These are phyloP conservation scores for Gyromitra esculenta DNA, from an alignment of 2,329 filamentous ascomycete genomes.

Conservation along the genomic window DNA sequence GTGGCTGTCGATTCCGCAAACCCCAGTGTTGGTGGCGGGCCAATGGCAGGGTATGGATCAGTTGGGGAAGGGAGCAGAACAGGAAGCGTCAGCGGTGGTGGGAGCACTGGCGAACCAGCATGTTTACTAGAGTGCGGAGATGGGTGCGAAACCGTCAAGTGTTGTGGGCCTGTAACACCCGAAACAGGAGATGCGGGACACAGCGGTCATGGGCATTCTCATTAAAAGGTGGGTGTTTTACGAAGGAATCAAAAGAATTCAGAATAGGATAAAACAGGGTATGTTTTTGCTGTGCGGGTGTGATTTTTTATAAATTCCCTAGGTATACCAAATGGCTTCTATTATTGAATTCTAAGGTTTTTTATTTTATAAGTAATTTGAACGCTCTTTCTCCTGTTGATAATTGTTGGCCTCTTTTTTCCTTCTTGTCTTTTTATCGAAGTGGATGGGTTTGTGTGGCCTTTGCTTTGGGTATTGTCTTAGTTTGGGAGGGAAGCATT, in stretches of 20 bases:
- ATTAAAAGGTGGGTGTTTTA: constrained; percentile 58
- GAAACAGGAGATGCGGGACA: constrained; percentile 5
- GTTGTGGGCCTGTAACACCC: constrained; percentile 59
- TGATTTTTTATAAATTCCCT: not conserved
- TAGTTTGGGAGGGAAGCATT: not conserved
- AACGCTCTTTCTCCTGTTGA: constrained; percentile 54
- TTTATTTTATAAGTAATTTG: not conserved
- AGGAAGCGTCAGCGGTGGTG: constrained; percentile 59
- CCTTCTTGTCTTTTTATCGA: constrained; percentile 57
- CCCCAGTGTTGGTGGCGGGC: constrained; percentile 57
- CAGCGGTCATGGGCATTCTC: constrained; percentile 41
- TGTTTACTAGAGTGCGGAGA: constrained; percentile 63
- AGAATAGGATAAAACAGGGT: constrained; percentile 63
- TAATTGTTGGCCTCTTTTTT: constrained; percentile 45
- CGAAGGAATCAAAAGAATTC: constrained; percentile 78
- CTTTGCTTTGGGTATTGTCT: not conserved
- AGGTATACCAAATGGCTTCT: constrained; percentile 8
- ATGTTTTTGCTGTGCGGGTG: not conserved
- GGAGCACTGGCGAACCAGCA: constrained; percentile 58
- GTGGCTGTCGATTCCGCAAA: constrained; percentile 58
- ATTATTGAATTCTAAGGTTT: not conserved
- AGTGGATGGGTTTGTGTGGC: not conserved
- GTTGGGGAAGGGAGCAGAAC: constrained; percentile 56
- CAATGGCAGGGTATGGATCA: constrained; percentile 57
- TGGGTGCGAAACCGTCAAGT: constrained; percentile 62